phyloP scores from a whole-genome alignment of 495 filamentous ascomycete genomes.

The Umbilicaria muhlenbergii region DNA sequence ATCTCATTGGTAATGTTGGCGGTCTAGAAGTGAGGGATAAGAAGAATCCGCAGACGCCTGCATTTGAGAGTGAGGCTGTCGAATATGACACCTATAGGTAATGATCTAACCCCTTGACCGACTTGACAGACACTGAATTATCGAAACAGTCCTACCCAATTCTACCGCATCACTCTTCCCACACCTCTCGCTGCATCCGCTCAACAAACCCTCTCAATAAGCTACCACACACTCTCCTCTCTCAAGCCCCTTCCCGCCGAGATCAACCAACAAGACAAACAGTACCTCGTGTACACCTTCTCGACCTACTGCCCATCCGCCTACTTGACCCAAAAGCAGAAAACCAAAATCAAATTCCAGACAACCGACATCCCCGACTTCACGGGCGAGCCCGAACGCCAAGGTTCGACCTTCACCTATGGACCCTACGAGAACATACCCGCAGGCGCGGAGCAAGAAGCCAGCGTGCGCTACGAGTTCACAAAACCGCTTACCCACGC shows the following conservation, averaged over 20 bases:
- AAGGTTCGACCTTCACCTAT: constrained; percentile 77
- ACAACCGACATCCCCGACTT: constrained; percentile 66
- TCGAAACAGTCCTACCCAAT: constrained; percentile 52
- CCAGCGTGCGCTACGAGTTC: constrained; percentile 84
- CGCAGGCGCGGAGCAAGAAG: constrained; percentile 53
- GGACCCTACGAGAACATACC: constrained; percentile 65
- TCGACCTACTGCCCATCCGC: constrained; percentile 66
- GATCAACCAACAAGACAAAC: constrained; percentile 66
- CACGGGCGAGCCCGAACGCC: constrained; percentile 68
- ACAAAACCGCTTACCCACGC: constrained; percentile 76
- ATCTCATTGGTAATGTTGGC: constrained; percentile 59
- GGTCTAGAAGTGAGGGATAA: constrained; percentile 84
- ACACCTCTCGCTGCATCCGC: constrained; percentile 54
- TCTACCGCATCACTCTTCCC: constrained; percentile 67
- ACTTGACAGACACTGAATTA: background rate
- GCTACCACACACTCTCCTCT: constrained; percentile 58
- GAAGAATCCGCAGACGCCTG: constrained; percentile 51
- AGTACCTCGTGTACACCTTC: constrained; percentile 74
- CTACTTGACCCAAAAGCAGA: constrained; percentile 78
- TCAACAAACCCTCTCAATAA: constrained; percentile 76
- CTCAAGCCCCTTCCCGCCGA: constrained; percentile 63
- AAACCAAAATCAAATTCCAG: constrained; percentile 89
- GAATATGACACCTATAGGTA: constrained; percentile 51
- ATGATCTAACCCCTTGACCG: background rate
- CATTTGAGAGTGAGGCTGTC: constrained; percentile 51